phyloP scores from a whole-genome alignment of 345 rosid genomes.

The Hevea brasiliensis region DNA sequence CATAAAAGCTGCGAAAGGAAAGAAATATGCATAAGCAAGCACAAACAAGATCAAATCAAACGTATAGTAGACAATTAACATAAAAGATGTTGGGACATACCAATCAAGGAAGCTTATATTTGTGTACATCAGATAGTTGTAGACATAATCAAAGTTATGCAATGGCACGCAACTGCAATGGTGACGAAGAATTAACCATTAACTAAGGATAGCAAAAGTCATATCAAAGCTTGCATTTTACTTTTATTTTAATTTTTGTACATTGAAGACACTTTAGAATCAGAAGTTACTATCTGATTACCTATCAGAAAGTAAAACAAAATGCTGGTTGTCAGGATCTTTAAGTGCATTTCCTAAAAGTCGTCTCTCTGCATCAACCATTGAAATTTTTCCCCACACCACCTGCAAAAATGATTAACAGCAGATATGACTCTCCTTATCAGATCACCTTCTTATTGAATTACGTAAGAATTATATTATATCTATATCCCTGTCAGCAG shows the following conservation, averaged over 20 bases:
- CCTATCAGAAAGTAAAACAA: constrained; percentile 98
- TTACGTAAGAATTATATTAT: not conserved
- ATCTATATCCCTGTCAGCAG: not conserved
- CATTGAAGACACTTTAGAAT: not conserved
- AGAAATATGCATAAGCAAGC: constrained; percentile 10
- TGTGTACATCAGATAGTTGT: constrained; percentile 73
- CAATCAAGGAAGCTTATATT: constrained; percentile 91
- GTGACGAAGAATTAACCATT: constrained; percentile 18
- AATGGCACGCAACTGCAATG: constrained; percentile 86
- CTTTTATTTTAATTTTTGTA: not conserved
- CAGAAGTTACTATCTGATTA: constrained; percentile 20
- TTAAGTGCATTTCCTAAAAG: constrained; percentile 80
- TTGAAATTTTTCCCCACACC: constrained; percentile 94
- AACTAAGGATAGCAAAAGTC: not conserved
- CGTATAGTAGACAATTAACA: not conserved
- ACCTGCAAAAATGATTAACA: constrained; percentile 43
- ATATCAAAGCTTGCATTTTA: not conserved
- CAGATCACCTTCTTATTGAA: not conserved
- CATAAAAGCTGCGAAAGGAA: constrained; percentile 69
- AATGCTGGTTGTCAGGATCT: constrained; percentile 93
- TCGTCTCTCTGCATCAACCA: constrained; percentile 97
- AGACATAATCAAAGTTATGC: constrained; percentile 83
- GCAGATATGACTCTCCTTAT: not conserved
- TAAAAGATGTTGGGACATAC: constrained; percentile 40
- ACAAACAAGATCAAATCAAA: not conserved